Evolutionary conservation across 495 filamentous ascomycete genomes (phyloP).

Genomic region (Hyaloscypha bicolor): DNA sequence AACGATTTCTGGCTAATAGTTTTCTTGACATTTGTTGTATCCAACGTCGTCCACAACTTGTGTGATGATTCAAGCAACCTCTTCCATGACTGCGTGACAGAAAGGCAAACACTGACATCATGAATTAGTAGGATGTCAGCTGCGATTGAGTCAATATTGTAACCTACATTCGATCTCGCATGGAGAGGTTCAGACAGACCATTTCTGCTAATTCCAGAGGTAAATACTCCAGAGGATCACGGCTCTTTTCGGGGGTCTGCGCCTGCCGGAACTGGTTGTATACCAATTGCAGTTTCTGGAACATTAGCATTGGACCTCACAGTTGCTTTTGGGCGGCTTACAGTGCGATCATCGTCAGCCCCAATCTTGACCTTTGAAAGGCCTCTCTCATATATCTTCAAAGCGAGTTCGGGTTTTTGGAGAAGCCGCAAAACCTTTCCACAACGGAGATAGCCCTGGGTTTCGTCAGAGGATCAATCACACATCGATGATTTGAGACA

Average conservation of each 20-base stretch:
- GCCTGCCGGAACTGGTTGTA: slow-evolving; percentile 29
- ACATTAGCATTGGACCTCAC: not conserved
- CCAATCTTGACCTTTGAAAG: slow-evolving; percentile 34
- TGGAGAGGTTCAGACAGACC: slow-evolving; percentile 24
- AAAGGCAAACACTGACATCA: slow-evolving; percentile 27
- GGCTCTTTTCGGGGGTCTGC: slow-evolving; percentile 22
- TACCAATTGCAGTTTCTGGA: slow-evolving; percentile 28
- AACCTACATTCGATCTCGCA: slow-evolving; percentile 32
- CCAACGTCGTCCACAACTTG: slow-evolving; percentile 31
- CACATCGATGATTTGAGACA: not conserved
- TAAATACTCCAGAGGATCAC: slow-evolving; percentile 30
- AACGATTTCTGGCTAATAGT: slow-evolving; percentile 20
- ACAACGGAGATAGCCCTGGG: slow-evolving; percentile 34
- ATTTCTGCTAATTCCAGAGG: slow-evolving; percentile 32
- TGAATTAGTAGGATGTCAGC: slow-evolving; percentile 3
- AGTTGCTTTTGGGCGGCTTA: not conserved
- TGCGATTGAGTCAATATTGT: not conserved
- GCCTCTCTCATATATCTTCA: slow-evolving; percentile 35
- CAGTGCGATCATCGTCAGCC: slow-evolving; percentile 25
- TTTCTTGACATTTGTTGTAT: slow-evolving; percentile 19
- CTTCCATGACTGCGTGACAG: slow-evolving; percentile 33
- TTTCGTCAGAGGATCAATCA: not conserved
- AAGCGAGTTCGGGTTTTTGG: slow-evolving; percentile 27
- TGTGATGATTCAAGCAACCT: slow-evolving; percentile 27
- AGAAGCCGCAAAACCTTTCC: slow-evolving; percentile 32